These are phyloP conservation scores for Fraxinus cuspidata DNA, from an alignment of 257 asterid genomes.

Conservation along the genomic window DNA sequence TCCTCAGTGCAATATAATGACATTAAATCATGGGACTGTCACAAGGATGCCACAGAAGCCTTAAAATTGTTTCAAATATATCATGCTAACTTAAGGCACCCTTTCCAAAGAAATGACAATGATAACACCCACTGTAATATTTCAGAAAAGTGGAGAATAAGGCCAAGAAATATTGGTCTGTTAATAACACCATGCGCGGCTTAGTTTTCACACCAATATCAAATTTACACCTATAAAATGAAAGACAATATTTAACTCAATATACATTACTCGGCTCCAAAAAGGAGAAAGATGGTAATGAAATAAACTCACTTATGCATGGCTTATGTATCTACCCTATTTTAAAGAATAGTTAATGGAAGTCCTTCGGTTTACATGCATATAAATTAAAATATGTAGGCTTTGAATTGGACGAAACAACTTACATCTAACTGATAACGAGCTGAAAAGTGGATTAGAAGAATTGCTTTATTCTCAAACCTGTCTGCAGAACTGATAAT, in stretches of 20 bases:
- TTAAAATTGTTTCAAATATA: neutral
- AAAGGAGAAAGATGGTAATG: neutral
- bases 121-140: neutral
- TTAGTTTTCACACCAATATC: neutral
- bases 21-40: neutral
- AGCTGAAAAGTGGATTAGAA: constrained; percentile 93
- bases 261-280: neutral
- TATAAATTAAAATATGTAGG: constrained; percentile 7
- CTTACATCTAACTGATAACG: constrained; percentile 89
- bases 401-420: constrained; percentile 6
- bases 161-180: neutral
- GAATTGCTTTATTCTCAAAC: constrained; percentile 90
- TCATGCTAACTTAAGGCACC: neutral
- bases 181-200: too few species aligned
- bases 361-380: neutral
- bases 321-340: neutral
- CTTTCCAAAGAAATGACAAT: neutral
- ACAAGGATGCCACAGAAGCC: neutral
- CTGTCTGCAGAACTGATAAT: constrained; percentile 58
- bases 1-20: constrained; percentile 1
- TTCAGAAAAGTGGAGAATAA: neutral
- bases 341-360: neutral
- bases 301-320: neutral
- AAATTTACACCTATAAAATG: neutral
- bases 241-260: neutral